phyloP scores from a whole-genome alignment of 2,329 filamentous ascomycete genomes.

The Berkeleyomyces rouxiae region DNA sequence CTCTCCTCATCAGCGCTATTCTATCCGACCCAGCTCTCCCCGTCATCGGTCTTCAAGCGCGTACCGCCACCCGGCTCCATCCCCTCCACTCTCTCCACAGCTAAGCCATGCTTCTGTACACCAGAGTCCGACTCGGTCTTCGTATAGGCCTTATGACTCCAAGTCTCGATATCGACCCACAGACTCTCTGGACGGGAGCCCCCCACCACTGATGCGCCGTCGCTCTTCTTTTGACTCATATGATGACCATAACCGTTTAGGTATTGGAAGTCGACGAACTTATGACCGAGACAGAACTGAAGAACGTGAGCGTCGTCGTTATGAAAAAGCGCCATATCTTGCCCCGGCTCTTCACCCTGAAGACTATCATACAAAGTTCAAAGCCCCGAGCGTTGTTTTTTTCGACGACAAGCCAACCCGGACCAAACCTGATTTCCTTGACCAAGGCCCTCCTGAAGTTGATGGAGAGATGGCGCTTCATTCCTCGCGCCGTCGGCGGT shows the following conservation, averaged over 20 bases:
- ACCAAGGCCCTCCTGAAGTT: neutral
- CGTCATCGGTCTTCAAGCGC: neutral
- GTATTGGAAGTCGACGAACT: neutral
- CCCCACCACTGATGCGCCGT: constrained; percentile 1
- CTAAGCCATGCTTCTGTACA: neutral
- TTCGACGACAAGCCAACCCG: constrained; percentile 9
- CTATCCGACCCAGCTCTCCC: neutral
- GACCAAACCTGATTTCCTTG: neutral
- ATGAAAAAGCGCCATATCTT: neutral
- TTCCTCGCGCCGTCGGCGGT: neutral
- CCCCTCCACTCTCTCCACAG: neutral
- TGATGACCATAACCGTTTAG: constrained; percentile 1
- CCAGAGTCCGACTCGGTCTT: neutral
- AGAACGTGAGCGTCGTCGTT: neutral
- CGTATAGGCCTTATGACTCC: neutral
- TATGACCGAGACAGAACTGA: constrained; percentile 7
- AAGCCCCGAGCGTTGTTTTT: constrained; percentile 7
- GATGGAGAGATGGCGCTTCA: constrained; percentile 8
- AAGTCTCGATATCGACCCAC: neutral
- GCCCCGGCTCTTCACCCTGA: neutral
- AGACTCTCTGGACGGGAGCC: neutral
- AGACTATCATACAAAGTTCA: constrained; percentile 1
- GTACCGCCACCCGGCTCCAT: neutral
- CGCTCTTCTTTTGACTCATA: constrained; percentile 9
- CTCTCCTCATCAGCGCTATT: neutral